These are phyloP conservation scores for Paradendryphiella salina DNA, from an alignment of 2,329 filamentous ascomycete species.

Conservation along the genomic window DNA sequence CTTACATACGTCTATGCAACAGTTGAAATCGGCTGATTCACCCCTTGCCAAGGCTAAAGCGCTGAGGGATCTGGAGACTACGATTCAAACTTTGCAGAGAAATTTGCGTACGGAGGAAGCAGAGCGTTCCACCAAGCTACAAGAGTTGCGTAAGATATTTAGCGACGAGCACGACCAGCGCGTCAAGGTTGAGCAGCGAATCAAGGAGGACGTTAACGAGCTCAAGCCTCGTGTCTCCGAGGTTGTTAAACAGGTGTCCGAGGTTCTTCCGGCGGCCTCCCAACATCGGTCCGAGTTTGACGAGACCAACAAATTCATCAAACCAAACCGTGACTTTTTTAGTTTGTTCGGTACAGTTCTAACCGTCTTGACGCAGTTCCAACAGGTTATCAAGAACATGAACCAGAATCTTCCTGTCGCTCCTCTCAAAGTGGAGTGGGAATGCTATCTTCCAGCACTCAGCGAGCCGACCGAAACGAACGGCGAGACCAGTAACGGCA, in stretches of 20 bases:
- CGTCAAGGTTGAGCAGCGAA: neutral
- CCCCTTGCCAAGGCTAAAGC: constrained; percentile 3
- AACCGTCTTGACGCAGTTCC: constrained; percentile 7
- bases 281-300: constrained; percentile 11
- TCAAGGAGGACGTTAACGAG: neutral
- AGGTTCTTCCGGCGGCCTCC: neutral
- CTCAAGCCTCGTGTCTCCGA: neutral
- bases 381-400: constrained; percentile 11
- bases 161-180: constrained; percentile 4
- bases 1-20: constrained; percentile 3
- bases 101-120: neutral
- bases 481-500: neutral
- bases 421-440: constrained; percentile 3
- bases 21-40: constrained; percentile 1
- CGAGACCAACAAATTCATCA: constrained; percentile 6
- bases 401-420: constrained; percentile 15
- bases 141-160: constrained; percentile 3
- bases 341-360: constrained; percentile 2
- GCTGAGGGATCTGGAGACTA: neutral
- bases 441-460: constrained; percentile 1
- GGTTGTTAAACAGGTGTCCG: neutral
- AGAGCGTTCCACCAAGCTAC: neutral
- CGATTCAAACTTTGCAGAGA: neutral
- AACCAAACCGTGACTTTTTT: constrained; percentile 12
- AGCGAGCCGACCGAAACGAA: neutral